These are phyloP conservation scores for Colletotrichum tropicicola DNA, from an alignment of 2,329 filamentous ascomycete genomes.

Conservation along the genomic window DNA sequence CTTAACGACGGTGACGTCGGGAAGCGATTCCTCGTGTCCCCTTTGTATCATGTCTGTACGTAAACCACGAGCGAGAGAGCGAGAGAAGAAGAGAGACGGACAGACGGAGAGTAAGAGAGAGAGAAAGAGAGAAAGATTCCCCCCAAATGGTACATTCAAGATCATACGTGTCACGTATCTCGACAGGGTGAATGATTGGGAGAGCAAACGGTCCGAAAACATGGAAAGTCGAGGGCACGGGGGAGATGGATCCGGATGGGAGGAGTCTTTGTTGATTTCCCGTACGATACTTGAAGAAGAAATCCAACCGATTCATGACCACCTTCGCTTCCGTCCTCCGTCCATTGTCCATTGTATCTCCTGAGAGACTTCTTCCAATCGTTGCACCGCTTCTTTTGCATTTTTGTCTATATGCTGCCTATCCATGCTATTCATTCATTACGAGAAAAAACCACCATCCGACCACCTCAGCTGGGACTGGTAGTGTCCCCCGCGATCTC, in stretches of 20 bases:
- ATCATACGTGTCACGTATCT: too few species aligned
- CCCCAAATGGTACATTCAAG: too few species aligned
- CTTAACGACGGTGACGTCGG: slow-evolving; percentile 18
- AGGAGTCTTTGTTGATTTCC: not conserved
- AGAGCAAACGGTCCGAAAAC: too few species aligned
- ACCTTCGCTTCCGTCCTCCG: not conserved
- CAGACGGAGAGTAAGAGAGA: not conserved
- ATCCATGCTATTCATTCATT: not conserved
- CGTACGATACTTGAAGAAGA: not conserved
- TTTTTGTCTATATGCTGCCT: slow-evolving; percentile 5
- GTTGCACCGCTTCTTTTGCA: not conserved
- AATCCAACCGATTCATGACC: not conserved
- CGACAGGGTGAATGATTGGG: too few species aligned
- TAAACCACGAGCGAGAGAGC: slow-evolving; percentile 21
- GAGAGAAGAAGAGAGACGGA: not conserved
- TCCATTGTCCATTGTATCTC: not conserved
- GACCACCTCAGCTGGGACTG: not conserved
- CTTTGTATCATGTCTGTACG: slow-evolving; percentile 31
- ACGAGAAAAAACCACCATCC: not conserved
- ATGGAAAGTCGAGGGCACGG: too few species aligned
- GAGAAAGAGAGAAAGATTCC: not conserved
- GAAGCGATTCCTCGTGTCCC: slow-evolving; percentile 25
- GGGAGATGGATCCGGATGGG: not conserved
- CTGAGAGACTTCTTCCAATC: not conserved
- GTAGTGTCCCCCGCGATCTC: slow-evolving; percentile 21